These are phyloP conservation scores for Fomitopsis pulvina DNA, from an alignment of 768 basidiomycete species.

Conservation along the genomic window DNA sequence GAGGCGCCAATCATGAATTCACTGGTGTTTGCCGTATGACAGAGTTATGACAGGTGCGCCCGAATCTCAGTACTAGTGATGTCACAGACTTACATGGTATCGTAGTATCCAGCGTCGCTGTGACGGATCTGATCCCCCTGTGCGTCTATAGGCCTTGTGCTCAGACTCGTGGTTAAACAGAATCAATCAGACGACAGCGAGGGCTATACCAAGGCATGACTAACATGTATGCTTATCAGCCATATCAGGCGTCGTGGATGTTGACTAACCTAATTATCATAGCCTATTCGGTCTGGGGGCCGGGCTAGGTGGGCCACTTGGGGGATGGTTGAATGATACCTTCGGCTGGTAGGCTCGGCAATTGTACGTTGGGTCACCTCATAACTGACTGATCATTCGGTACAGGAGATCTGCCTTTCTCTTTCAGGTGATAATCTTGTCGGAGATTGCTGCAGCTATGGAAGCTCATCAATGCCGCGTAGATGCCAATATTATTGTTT, in stretches of 20 bases:
- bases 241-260: background rate
- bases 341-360: slow-evolving; percentile 69
- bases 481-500: slow-evolving; percentile 74
- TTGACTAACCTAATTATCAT: slow-evolving; percentile 2
- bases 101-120: slow-evolving; percentile 74
- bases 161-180: background rate
- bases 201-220: slow-evolving; percentile 90
- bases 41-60: slow-evolving; percentile 78
- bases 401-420: slow-evolving; percentile 80
- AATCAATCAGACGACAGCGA: slow-evolving; percentile 59
- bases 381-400: background rate
- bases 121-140: slow-evolving; percentile 88
- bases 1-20: slow-evolving; percentile 17
- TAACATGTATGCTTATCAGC: slow-evolving; percentile 56
- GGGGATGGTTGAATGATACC: slow-evolving; percentile 79
- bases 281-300: slow-evolving; percentile 84
- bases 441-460: slow-evolving; percentile 6
- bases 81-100: slow-evolving; percentile 16
- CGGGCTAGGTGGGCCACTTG: slow-evolving; percentile 72
- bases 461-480: slow-evolving; percentile 4
- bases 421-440: slow-evolving; percentile 71
- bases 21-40: slow-evolving; percentile 20
- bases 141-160: slow-evolving; percentile 30
- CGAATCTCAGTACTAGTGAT: slow-evolving; percentile 8
- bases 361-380: background rate